A percentile compares a stretch with the other conserved stretches of the same genome.
phyloP scores from a whole-genome alignment of 2,329 filamentous ascomycete genomes.

The Ceratocystis colombiana region DNA sequence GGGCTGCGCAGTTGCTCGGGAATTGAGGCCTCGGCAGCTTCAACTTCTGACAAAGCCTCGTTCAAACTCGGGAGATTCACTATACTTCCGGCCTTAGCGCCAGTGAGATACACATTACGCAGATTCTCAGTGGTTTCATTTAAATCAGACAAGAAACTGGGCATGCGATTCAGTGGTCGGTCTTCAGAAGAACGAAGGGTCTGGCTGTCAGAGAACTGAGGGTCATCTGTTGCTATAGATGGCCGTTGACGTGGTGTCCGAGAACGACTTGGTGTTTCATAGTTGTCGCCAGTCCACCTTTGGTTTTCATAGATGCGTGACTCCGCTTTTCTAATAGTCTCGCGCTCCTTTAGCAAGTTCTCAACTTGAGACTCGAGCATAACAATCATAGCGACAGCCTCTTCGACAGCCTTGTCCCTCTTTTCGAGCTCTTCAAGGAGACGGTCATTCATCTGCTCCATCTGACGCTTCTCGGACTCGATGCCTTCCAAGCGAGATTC shows the following conservation, averaged over 20 bases:
- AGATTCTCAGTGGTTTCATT: conserved; percentile 52
- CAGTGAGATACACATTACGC: conserved; percentile 46
- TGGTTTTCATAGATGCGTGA: conserved; percentile 26
- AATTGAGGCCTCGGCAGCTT: conserved; percentile 18
- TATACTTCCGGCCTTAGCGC: conserved; percentile 38
- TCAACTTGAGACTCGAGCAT: conserved; percentile 51
- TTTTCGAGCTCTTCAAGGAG: conserved; percentile 53
- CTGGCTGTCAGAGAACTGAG: not conserved
- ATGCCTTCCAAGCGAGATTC: conserved; percentile 49
- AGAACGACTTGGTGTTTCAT: conserved; percentile 17
- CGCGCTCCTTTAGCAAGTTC: conserved; percentile 43
- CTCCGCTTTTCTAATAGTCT: conserved; percentile 45
- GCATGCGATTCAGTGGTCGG: conserved; percentile 45
- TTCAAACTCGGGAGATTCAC: conserved; percentile 39
- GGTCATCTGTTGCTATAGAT: conserved; percentile 26
- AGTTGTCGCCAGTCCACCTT: conserved; percentile 21
- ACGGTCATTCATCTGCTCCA: conserved; percentile 49
- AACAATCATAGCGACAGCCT: conserved; percentile 61
- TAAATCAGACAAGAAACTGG: conserved; percentile 53
- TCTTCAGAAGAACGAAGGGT: conserved; percentile 14
- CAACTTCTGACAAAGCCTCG: conserved; percentile 22
- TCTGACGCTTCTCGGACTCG: conserved; percentile 44
- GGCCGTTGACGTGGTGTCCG: conserved; percentile 13
- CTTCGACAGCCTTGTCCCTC: conserved; percentile 59
- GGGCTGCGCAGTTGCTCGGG: conserved; percentile 43